A percentile compares a stretch with the other conserved stretches of the same genome.
phyloP scores from a whole-genome alignment of 2,329 filamentous ascomycete species.

The Penicillium concentricum region DNA sequence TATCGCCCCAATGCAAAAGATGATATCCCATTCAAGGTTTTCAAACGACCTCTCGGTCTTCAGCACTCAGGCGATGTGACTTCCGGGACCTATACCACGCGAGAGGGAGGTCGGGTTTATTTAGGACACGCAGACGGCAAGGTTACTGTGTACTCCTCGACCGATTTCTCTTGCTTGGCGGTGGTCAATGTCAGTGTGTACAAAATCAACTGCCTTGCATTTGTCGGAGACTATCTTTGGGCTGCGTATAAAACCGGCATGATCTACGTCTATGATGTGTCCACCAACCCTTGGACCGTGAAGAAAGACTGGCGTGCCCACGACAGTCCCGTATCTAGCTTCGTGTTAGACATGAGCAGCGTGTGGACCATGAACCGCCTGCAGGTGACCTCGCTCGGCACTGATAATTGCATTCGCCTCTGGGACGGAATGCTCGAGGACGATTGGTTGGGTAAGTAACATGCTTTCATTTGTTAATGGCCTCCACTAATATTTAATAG shows the following conservation, averaged over 20 bases:
- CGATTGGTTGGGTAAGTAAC: constrained; percentile 73
- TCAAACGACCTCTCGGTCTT: constrained; percentile 67
- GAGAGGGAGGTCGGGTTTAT: constrained; percentile 75
- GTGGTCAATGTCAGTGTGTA: constrained; percentile 86
- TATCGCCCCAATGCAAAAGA: constrained; percentile 72
- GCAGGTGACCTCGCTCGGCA: constrained; percentile 82
- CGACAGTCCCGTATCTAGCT: constrained; percentile 73
- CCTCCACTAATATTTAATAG: constrained; percentile 42
- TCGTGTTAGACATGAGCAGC: constrained; percentile 75
- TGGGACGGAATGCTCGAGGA: constrained; percentile 95
- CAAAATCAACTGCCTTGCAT: constrained; percentile 86
- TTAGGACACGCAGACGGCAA: constrained; percentile 94
- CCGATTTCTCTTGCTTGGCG: constrained; percentile 72
- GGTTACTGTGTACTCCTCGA: constrained; percentile 83
- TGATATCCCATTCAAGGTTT: constrained; percentile 70
- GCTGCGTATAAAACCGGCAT: constrained; percentile 92
- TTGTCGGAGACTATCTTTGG: constrained; percentile 82
- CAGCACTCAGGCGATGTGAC: constrained; percentile 82
- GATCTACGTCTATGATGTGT: constrained; percentile 88
- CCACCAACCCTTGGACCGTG: constrained; percentile 77
- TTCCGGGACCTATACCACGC: constrained; percentile 72
- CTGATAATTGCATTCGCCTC: constrained; percentile 76
- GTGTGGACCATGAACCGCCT: constrained; percentile 81
- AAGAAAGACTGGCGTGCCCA: constrained; percentile 96
- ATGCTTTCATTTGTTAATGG: neutral